Evolutionary conservation across 495 filamentous ascomycete species (phyloP).

Genomic region (Hyphodiscus hymeniophilus): DNA sequence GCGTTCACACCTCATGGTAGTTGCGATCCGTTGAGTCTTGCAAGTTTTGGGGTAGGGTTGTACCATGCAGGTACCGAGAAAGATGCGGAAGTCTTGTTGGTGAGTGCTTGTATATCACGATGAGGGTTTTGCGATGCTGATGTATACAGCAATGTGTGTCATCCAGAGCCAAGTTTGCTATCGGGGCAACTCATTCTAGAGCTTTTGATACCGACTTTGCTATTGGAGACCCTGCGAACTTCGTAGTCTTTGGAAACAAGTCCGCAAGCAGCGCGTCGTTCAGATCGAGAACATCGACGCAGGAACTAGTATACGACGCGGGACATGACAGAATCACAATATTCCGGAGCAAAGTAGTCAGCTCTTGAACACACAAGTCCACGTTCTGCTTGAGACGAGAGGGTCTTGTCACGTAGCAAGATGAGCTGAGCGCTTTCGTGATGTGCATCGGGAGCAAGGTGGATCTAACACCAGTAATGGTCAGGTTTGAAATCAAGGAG

Average conservation of each 20-base stretch:
- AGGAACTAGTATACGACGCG: constrained; percentile 19
- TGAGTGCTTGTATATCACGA: constrained; percentile 6
- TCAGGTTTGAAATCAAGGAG: no score
- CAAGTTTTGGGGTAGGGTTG: constrained; percentile 54
- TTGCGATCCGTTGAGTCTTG: constrained; percentile 60
- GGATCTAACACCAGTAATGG: no score
- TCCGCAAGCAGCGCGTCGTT: constrained; percentile 4
- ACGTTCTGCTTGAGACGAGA: no score
- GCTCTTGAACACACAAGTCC: constrained; percentile 1
- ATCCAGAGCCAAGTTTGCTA: constrained; percentile 18
- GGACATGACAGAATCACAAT: constrained; percentile 15
- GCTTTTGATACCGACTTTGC: constrained; percentile 10
- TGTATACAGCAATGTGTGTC: constrained; percentile 20
- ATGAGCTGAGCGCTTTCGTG: no score
- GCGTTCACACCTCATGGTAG: constrained; percentile 67
- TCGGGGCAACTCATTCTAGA: constrained; percentile 6
- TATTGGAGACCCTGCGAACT: constrained; percentile 18
- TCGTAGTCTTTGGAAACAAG: constrained; percentile 18
- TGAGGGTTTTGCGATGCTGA: not conserved
- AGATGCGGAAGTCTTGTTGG: constrained; percentile 49
- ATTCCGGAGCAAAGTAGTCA: constrained; percentile 10
- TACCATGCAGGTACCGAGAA: constrained; percentile 57
- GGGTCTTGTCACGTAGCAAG: no score
- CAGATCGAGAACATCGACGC: constrained; percentile 10
- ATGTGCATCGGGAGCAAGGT: no score